These are phyloP conservation scores for Oryza punctata DNA, from an alignment of 176 grass and related monocot species.

Conservation along the genomic window DNA sequence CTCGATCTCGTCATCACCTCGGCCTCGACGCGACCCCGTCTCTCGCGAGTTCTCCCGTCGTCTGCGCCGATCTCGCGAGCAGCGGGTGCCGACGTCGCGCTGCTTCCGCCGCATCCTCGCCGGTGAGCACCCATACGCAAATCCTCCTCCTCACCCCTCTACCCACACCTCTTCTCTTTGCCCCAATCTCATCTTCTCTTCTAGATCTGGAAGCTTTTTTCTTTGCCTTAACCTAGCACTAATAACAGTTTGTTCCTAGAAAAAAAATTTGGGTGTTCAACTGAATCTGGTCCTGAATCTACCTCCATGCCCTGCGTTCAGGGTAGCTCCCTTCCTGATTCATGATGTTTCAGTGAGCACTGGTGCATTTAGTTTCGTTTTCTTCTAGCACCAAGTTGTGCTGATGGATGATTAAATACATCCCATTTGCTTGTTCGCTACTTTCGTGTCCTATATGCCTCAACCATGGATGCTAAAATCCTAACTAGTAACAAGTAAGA, in stretches of 20 bases:
- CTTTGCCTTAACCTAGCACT: not conserved
- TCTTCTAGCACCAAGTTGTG: not conserved
- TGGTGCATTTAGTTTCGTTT: not conserved
- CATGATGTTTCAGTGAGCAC: not conserved
- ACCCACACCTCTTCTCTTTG: too few species aligned
- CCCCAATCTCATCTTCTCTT: not conserved
- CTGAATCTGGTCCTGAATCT: not conserved
- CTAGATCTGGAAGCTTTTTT: not conserved
- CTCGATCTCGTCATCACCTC: not conserved
- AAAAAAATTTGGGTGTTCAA: too few species aligned
- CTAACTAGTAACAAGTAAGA: not conserved
- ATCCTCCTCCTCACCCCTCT: too few species aligned
- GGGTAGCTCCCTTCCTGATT: not conserved
- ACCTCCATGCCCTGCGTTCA: not conserved
- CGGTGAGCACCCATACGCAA: not conserved
- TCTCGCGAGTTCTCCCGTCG: not conserved
- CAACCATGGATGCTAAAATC: not conserved
- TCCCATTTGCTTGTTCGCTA: not conserved
- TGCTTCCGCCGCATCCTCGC: not conserved
- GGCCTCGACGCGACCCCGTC: too few species aligned
- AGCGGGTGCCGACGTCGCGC: too few species aligned
- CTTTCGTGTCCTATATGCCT: not conserved
- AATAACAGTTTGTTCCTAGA: too few species aligned
- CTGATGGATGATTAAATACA: not conserved
- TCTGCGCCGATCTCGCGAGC: not conserved